Evolutionary conservation across 2,329 filamentous ascomycete genomes (phyloP), one percentile per base, ranked within the genome.

Genomic region (Ophiocordyceps robertsii): DNA sequence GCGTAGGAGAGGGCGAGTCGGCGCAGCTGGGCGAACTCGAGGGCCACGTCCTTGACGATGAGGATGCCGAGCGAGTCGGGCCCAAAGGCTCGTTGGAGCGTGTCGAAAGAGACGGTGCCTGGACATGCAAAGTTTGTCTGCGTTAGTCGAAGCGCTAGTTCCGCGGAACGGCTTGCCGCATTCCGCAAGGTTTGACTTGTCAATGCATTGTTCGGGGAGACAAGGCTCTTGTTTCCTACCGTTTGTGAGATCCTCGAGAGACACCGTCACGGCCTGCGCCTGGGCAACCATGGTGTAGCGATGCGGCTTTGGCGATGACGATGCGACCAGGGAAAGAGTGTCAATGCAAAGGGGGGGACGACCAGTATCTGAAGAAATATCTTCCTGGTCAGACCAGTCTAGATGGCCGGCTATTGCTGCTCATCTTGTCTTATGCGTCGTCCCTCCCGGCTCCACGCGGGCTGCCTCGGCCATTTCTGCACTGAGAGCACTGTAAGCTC

Each of bases 61-160:
- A 98, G 81, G 41, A 98, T 95, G 0, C 92, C 92, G 12, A 96
- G 69, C 2, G 88, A 95, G 24, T 84, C 78, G 2, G 89, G 87
- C 0, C 92, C 92, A 58, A 98, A 96, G 0, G 92, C 92, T 51
- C 82, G 63, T 53, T 84, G 75, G 11, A 92, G 70, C 0, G 75
- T 74, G 43, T 76, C 72, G 41, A 86, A 82, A 1, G 82, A 70
- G 38, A 90, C 70, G 44, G 72, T 73, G 17, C 77, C 82, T 85
- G 49, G 32, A 39, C 6, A 16, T 12, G 12, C n/a, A n/a, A n/a
- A 19, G 19, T 19, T 19, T 19, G 27, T 39, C 11, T 21, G 24
- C 6, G n/a, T 12, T n/a, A 38, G 11, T 13, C 14, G 17, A 19
- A 19, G 19, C 24, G 24, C 24, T 27, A 27, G 24, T n/a, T n/a